phyloP scores from a whole-genome alignment of 2,329 filamentous ascomycete genomes.

The Rutstroemia sp. region DNA sequence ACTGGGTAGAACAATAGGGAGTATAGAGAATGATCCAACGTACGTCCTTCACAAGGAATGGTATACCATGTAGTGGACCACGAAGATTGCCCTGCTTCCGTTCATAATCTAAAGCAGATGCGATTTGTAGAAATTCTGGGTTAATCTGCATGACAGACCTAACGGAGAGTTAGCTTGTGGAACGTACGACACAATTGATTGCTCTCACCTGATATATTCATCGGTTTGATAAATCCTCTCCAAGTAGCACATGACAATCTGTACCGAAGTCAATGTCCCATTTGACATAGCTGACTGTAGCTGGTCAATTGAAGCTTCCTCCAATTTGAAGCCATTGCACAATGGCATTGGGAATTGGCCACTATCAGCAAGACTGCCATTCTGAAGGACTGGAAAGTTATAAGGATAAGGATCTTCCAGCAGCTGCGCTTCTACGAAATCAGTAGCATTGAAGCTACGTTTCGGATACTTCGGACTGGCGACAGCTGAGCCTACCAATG shows the following conservation, averaged over 20 bases:
- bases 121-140: slow-evolving; percentile 58
- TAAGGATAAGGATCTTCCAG: slow-evolving; percentile 29
- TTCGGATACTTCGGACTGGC: slow-evolving; percentile 1
- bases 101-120: slow-evolving; percentile 52
- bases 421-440: slow-evolving; percentile 28
- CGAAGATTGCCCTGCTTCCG: slow-evolving; percentile 47
- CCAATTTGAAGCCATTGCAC: slow-evolving; percentile 53
- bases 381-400: slow-evolving; percentile 33
- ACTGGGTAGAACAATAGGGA: background rate
- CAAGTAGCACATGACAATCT: slow-evolving; percentile 57
- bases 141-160: slow-evolving; percentile 59
- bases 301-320: slow-evolving; percentile 63
- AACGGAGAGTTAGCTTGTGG: background rate
- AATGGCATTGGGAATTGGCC: slow-evolving; percentile 51
- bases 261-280: slow-evolving; percentile 48
- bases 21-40: background rate
- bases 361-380: slow-evolving; percentile 22
- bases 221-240: slow-evolving; percentile 54
- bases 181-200: background rate
- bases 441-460: background rate
- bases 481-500: background rate
- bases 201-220: slow-evolving; percentile 51
- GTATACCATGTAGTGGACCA: slow-evolving; percentile 68
- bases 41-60: slow-evolving; percentile 63
- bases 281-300: slow-evolving; percentile 51